A percentile compares a stretch with the other conserved stretches of the same genome.
phyloP scores from a whole-genome alignment of 305 asterid genomes.

The Euphrasia arctica region DNA sequence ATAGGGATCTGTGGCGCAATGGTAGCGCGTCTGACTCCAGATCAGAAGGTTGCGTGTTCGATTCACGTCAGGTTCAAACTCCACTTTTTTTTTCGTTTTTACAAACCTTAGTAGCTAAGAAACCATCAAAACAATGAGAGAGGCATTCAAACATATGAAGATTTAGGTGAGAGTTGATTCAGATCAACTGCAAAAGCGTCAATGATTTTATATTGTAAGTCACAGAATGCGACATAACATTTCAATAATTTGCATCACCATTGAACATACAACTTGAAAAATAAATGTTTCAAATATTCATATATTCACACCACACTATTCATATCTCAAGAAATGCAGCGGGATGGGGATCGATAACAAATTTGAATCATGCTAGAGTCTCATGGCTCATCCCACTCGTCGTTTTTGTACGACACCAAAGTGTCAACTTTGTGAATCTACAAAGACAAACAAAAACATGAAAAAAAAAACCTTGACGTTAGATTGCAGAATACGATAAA shows the following conservation, averaged over 20 bases:
- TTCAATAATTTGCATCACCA: not conserved
- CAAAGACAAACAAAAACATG: constrained; percentile 20
- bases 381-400: constrained; percentile 78
- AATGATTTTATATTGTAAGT: not conserved
- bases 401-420: constrained; percentile 81
- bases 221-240: not conserved
- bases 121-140: too few species aligned
- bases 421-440: constrained; percentile 98
- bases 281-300: not conserved
- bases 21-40: constrained; percentile 99
- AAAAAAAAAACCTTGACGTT: not conserved
- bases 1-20: constrained; percentile 64
- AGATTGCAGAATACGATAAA: not conserved
- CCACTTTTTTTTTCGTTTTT: not conserved
- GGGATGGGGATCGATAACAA: not conserved
- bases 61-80: constrained; percentile 95
- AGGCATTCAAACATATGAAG: too few species aligned
- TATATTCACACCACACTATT: not conserved
- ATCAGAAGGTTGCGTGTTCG: constrained; percentile 99
- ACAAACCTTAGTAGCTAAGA: too few species aligned
- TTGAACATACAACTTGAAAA: not conserved
- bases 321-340: not conserved
- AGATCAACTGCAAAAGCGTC: not conserved
- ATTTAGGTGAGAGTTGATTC: too few species aligned
- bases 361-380: not conserved